These are phyloP conservation scores for Dactylella cylindrospora DNA, from an alignment of 2,329 filamentous ascomycete genomes.

Conservation along the genomic window DNA sequence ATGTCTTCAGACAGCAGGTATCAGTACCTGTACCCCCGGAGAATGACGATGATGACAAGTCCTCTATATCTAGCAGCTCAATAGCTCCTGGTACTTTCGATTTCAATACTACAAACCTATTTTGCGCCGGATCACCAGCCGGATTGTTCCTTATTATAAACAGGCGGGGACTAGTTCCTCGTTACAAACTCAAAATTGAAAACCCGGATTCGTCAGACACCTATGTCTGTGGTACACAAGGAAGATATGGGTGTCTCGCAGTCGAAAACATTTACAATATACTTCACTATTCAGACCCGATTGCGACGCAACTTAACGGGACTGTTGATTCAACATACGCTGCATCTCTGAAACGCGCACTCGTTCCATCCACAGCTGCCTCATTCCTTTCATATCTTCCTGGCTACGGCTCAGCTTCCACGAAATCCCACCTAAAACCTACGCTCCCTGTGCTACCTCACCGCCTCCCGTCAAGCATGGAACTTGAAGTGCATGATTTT, in stretches of 20 bases:
- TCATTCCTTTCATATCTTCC: slow-evolving; percentile 58
- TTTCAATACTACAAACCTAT: slow-evolving; percentile 87
- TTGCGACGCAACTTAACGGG: slow-evolving; percentile 89
- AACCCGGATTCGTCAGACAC: slow-evolving; percentile 56
- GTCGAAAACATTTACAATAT: slow-evolving; percentile 98
- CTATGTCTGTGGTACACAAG: slow-evolving; percentile 71
- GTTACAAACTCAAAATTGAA: slow-evolving; percentile 73
- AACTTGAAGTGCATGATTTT: slow-evolving; percentile 94
- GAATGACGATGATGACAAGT: slow-evolving; percentile 55
- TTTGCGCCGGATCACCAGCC: slow-evolving; percentile 84
- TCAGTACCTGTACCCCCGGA: slow-evolving; percentile 45
- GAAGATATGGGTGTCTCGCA: slow-evolving; percentile 83
- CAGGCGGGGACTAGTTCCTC: slow-evolving; percentile 69
- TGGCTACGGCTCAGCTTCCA: slow-evolving; percentile 47
- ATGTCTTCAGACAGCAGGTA: slow-evolving; percentile 43
- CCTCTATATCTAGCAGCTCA: slow-evolving; percentile 33
- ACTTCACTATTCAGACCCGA: slow-evolving; percentile 72
- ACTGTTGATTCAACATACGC: slow-evolving; percentile 82
- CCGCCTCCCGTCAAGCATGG: slow-evolving; percentile 67
- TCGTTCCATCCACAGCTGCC: slow-evolving; percentile 71
- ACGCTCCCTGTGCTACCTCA: slow-evolving; percentile 18
- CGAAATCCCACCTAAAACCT: slow-evolving; percentile 48
- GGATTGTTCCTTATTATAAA: slow-evolving; percentile 92
- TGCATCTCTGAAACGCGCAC: slow-evolving; percentile 71
- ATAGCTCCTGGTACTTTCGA: slow-evolving; percentile 63